phyloP scores from a whole-genome alignment of 192 early-diverging fungal genomes.

The Geranomyces variabilis region DNA sequence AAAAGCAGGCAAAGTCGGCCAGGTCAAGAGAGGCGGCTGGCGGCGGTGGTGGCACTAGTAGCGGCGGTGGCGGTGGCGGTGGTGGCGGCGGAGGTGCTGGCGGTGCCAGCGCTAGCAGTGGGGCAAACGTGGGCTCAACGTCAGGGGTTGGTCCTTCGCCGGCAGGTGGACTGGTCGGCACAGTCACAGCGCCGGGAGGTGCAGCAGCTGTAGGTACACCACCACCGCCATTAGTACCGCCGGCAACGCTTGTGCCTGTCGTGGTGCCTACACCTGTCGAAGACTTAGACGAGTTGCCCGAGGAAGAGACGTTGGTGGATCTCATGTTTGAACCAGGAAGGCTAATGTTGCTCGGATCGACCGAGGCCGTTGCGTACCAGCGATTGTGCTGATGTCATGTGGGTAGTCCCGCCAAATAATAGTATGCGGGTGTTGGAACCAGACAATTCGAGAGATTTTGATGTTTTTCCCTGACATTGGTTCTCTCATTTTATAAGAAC shows the following conservation, averaged over 20 bases:
- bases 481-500: too few species aligned
- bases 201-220: not conserved
- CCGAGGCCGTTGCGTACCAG: constrained; percentile 40
- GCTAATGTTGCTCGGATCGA: constrained; percentile 39
- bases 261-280: constrained; percentile 14
- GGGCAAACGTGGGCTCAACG: not conserved
- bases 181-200: not conserved
- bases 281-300: constrained; percentile 26
- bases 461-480: too few species aligned
- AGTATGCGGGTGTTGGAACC: too few species aligned
- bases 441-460: too few species aligned
- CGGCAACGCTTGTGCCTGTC: constrained; percentile 23
- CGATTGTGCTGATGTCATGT: constrained; percentile 3
- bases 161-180: constrained; percentile 22
- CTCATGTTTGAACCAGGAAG: constrained; percentile 58
- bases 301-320: constrained; percentile 52
- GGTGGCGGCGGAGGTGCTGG: too few species aligned
- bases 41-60: too few species aligned
- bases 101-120: too few species aligned
- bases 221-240: constrained; percentile 3
- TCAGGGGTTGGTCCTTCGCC: constrained; percentile 10
- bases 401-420: too few species aligned
- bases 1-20: constrained; percentile 16
- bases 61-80: too few species aligned
- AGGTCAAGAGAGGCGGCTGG: not conserved